phyloP scores from a whole-genome alignment of 2,329 filamentous ascomycete genomes.

The Stagonosporopsis rhizophila region DNA sequence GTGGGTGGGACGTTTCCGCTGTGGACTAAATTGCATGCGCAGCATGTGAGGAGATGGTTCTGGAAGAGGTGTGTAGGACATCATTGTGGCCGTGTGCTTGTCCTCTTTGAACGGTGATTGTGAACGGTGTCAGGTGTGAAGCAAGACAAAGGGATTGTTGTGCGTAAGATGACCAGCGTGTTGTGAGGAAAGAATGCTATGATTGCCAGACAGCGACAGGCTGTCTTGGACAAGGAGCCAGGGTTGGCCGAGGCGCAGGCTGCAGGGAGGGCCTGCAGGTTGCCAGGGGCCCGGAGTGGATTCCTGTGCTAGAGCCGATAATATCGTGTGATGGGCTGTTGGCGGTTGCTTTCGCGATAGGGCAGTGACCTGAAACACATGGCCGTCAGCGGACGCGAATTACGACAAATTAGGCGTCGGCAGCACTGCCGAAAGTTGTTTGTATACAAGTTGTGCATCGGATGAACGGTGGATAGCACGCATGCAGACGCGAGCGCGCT shows the following conservation, averaged over 20 bases:
- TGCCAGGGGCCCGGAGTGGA: slow-evolving; percentile 26
- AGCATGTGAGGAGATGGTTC: slow-evolving; percentile 27
- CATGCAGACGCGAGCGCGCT: slow-evolving; percentile 19
- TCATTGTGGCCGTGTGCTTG: slow-evolving; percentile 22
- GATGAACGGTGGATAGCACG: slow-evolving; percentile 13
- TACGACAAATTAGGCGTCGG: slow-evolving; percentile 5
- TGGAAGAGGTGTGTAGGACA: slow-evolving; percentile 28
- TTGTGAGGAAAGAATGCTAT: slow-evolving; percentile 24
- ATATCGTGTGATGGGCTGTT: slow-evolving; percentile 17
- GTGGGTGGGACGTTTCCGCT: slow-evolving; percentile 30
- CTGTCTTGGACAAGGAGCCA: slow-evolving; percentile 24
- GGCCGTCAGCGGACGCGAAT: slow-evolving; percentile 10
- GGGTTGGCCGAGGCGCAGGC: slow-evolving; percentile 23
- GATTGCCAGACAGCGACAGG: slow-evolving; percentile 21
- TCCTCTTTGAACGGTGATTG: background rate
- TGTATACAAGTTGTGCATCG: slow-evolving; percentile 19
- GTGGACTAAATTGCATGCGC: slow-evolving; percentile 29
- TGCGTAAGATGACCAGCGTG: slow-evolving; percentile 12
- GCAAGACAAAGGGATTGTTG: slow-evolving; percentile 19
- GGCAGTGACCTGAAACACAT: slow-evolving; percentile 15
- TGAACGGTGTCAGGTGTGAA: background rate
- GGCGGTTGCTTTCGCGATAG: slow-evolving; percentile 14
- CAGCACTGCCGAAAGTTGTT: slow-evolving; percentile 6
- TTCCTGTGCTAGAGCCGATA: slow-evolving; percentile 13
- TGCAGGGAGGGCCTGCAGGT: slow-evolving; percentile 33